A percentile compares a stretch with the other conserved stretches of the same genome.
These are phyloP conservation scores for Camellia oleifera DNA, from an alignment of 179 eudicot genomes.

Conservation along the genomic window DNA sequence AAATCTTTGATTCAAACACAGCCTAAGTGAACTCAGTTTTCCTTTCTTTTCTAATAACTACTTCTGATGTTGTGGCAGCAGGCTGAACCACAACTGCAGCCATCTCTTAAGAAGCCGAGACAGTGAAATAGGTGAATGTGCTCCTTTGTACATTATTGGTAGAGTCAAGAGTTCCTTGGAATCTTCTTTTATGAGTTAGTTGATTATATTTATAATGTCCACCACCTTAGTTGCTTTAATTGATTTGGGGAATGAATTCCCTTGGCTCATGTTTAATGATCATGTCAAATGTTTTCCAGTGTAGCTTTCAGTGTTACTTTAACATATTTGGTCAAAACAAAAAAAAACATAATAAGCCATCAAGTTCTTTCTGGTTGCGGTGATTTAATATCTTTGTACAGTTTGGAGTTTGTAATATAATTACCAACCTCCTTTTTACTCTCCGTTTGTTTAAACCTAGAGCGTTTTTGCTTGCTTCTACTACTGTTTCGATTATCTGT, in stretches of 20 bases:
- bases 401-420: background rate
- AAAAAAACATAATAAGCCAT: no score
- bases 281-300: constrained; percentile 7
- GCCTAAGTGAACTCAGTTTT: background rate
- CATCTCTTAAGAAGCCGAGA: constrained; percentile 1
- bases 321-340: no score
- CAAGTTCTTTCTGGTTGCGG: background rate
- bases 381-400: background rate
- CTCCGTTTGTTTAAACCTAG: no score
- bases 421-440: no score
- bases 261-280: background rate
- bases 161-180: background rate
- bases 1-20: no score
- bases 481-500: no score
- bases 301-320: background rate
- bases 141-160: background rate
- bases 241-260: background rate
- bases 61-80: background rate
- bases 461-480: no score
- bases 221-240: background rate
- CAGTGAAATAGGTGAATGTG: background rate
- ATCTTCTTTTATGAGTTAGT: background rate
- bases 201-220: background rate
- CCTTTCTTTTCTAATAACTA: background rate
- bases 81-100: constrained; percentile 7